phyloP scores from a whole-genome alignment of 2,329 filamentous ascomycete genomes.

The Aspergillus pseudoterreus region DNA sequence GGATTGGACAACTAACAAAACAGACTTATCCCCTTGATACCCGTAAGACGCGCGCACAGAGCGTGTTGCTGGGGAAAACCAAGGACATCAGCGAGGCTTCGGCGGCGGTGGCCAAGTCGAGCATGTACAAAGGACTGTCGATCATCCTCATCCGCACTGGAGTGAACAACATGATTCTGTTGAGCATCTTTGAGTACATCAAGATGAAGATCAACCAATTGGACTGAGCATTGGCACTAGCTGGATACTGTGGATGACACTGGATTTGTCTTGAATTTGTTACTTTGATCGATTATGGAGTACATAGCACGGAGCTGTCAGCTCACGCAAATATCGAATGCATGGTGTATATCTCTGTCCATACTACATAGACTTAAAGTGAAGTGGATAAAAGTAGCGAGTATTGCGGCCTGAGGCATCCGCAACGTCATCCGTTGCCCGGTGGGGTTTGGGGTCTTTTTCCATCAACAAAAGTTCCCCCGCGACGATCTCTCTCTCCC shows the following conservation, averaged over 20 bases:
- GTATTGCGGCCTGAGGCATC: conserved; percentile 22
- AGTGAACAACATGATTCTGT: conserved; percentile 48
- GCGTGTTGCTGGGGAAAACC: conserved; percentile 41
- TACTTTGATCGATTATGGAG: not conserved
- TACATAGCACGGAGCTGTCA: not conserved
- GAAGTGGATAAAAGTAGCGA: not conserved
- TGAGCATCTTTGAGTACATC: conserved; percentile 46
- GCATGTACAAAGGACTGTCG: conserved; percentile 48
- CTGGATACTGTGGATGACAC: not conserved
- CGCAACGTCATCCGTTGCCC: conserved; percentile 31
- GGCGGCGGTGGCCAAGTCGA: conserved; percentile 37
- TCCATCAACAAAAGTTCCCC: conserved; percentile 25
- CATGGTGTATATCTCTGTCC: not conserved
- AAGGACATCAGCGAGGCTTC: conserved; percentile 41
- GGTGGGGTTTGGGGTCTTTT: conserved; percentile 24
- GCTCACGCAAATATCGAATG: conserved; percentile 20
- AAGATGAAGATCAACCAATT: conserved; percentile 42
- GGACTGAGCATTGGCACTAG: conserved; percentile 11
- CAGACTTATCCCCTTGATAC: conserved; percentile 49
- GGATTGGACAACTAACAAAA: conserved; percentile 3
- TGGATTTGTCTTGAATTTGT: not conserved
- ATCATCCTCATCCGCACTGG: conserved; percentile 45
- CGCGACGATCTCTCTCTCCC: conserved; percentile 11
- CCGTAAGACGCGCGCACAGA: conserved; percentile 48
- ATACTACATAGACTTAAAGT: not conserved